Percentiles rank a stretch among this genome's conserved stretches.
phyloP scores from a whole-genome alignment of 306 rosid genomes.

The Prunus armeniaca region DNA sequence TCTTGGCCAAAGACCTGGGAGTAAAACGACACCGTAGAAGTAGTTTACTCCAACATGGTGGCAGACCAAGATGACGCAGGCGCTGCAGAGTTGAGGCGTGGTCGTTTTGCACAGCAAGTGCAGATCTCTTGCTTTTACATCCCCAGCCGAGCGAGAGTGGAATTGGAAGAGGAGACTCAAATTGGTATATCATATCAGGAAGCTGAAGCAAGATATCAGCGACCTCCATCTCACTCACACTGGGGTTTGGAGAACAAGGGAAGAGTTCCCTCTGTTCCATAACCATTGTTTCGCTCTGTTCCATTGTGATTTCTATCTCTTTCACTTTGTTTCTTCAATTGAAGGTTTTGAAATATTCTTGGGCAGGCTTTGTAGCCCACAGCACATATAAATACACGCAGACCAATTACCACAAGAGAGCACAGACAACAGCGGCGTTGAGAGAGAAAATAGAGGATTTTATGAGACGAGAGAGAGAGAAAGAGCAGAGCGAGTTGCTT shows the following conservation, averaged over 20 bases:
- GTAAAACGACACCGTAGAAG: background rate
- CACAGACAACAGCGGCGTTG: background rate
- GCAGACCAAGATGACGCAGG: background rate
- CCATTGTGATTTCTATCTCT: background rate
- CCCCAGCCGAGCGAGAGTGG: constrained; percentile 35
- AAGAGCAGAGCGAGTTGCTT: constrained; percentile 6
- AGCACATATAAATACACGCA: background rate
- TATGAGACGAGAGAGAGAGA: background rate
- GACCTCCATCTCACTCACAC: constrained; percentile 30
- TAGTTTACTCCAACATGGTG: background rate
- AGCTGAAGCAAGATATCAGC: constrained; percentile 33
- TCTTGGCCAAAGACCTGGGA: background rate
- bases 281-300: background rate
- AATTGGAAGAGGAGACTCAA: background rate
- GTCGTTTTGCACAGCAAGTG: background rate
- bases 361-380: background rate
- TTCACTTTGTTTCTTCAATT: background rate
- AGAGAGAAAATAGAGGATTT: background rate
- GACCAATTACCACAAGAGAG: too few relatives aligned
- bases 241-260: background rate
- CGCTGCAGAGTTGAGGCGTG: background rate
- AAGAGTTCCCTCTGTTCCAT: background rate
- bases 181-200: constrained; percentile 10
- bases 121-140: constrained; percentile 50
- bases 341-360: background rate